Base-by-base conservation (phyloP, 148 eudicot genomes). In the Fagopyrum homotropicum region DNA sequence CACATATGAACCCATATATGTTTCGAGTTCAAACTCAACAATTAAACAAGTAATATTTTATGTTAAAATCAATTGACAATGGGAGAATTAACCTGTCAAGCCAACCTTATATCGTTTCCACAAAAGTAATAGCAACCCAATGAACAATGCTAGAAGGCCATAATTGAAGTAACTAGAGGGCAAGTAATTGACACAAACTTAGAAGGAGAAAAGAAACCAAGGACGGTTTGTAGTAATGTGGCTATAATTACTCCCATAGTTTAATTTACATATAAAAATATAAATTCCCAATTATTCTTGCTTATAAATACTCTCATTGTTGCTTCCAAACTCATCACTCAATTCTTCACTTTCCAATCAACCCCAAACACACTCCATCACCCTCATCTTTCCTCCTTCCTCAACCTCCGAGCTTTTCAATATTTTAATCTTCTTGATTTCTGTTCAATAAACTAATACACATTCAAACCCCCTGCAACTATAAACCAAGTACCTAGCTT, bases 321-420 rank as follows among this genome's bases (percentile, higher is more conserved):
- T 64, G 70, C 70, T 64, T 64, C 45, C 70, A 64, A 64, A 64
- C 45, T 64, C 70, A 45, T 64, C 46, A 40, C 45, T 63, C 35
- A 59, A 5, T 56, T 64, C 46, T 15, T 15, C 1, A 11, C 3
- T 64, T 64, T 14, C 70, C 30, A 64, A 64, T 64, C 46, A 64
- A 64, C 70, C 46, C 45, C 47, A 35, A 35, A 64, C 70, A 64
- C 70, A 64, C 70, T 64, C 70, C 46, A 64, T 15, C 40, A 35
- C 40, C 40, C 4, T 9, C 40, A n/a, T 8, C 12, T 4, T 0
- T 35, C 70, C 11, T 7, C 19, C 19, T 59, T 55, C 60, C 57
- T 52, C 57, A 52, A 52, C n/a, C 57, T 52, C 57, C 16, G n/a
- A 12, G 57, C 16, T 52, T 52, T 52, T 14, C 12, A 9, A 5